Base-by-base conservation (phyloP, 2,329 filamentous ascomycete species). In the Dothidotthia symphoricarpi region DNA sequence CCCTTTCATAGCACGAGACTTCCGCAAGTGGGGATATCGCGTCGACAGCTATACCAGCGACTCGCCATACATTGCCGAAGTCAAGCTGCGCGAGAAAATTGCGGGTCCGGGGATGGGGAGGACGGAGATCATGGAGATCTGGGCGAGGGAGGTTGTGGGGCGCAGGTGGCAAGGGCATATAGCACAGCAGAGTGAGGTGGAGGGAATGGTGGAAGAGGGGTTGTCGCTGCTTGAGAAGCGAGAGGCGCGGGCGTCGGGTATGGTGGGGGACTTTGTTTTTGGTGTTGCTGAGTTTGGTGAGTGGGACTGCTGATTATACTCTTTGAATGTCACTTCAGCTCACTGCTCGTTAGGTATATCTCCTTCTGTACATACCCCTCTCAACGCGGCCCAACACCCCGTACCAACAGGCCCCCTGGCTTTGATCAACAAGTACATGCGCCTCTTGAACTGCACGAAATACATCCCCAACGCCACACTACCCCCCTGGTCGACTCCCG, bases 1-100 rank as follows among this genome's bases (percentile, higher is more conserved):
- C 12, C 32, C 39, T 7, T 57, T 53, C 22, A 27, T 55, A 27
- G 53, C 49, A 4, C 35, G 36, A 12, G 51, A 53, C 26, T 55
- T 51, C 31, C 30, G 32, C 8, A 24, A 31, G 1, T 55, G 51
- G 51, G 51, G 45, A 8, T 47, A 33, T 10, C 41, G 30, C 4
- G 49, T 54, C 5, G 45, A 49, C 9, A 16, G 31, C 1, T 43
- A 55, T 15, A n/a, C 37, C 7, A 28, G 36, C 3, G 19, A 33
- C 17, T 49, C 51, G 8, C 15, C 35, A 24, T 51, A 51, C 28
- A 47, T 53, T 19, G 32, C 15, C 10, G 47, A 51, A n/a, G 28
- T 55, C 4, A 40, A 36, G 11, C 13, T 19, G 4, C 45, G 43
- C 9, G 49, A 55, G 24, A 34, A 35, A 4, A 24, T 16, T 3